A percentile compares a stretch with the other conserved stretches of the same genome.
Evolutionary conservation across 352 stramenopile genomes (phyloP).

Genomic region (Lagenidium sp.): DNA sequence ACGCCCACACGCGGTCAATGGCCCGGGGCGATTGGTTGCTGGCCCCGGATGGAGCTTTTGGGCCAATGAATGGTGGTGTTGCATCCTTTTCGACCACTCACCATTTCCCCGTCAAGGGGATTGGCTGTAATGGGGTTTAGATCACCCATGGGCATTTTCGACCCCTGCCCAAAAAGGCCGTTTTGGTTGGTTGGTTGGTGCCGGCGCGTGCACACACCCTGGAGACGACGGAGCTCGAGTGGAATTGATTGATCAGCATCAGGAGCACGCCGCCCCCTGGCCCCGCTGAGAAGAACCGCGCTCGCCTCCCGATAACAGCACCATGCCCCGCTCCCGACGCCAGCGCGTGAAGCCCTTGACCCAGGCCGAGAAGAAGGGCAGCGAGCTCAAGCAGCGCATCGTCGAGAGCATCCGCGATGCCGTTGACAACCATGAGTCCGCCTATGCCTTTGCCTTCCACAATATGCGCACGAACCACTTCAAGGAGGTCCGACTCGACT

Average conservation of each 20-base stretch:
- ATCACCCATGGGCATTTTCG: too few species aligned
- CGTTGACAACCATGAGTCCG: conserved; percentile 88
- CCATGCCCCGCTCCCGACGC: conserved; percentile 85
- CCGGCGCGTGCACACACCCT: too few species aligned
- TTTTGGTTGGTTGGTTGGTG: conserved; percentile 45
- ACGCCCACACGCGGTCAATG: neutral
- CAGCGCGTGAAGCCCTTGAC: conserved; percentile 89
- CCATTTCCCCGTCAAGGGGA: neutral
- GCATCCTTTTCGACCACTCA: neutral
- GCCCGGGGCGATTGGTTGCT: conserved; percentile 44
- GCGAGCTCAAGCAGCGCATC: conserved; percentile 93
- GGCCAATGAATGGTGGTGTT: too few species aligned
- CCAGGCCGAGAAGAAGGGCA: conserved; percentile 95
- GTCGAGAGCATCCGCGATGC: conserved; percentile 91
- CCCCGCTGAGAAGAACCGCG: neutral
- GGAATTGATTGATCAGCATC: too few species aligned
- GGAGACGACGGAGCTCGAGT: too few species aligned
- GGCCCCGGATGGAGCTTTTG: conserved; percentile 1
- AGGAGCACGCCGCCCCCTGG: too few species aligned
- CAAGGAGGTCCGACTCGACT: conserved; percentile 96
- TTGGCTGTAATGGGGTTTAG: conserved; percentile 37
- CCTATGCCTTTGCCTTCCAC: conserved; percentile 97
- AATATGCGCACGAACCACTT: conserved; percentile 99
- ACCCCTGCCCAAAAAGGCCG: neutral
- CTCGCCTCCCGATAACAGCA: neutral